Percentiles rank a stretch among this genome's conserved stretches.
Conservation (phyloP, 2,329 filamentous ascomycete genomes). For the Colletotrichum nymphaeae region DNA sequence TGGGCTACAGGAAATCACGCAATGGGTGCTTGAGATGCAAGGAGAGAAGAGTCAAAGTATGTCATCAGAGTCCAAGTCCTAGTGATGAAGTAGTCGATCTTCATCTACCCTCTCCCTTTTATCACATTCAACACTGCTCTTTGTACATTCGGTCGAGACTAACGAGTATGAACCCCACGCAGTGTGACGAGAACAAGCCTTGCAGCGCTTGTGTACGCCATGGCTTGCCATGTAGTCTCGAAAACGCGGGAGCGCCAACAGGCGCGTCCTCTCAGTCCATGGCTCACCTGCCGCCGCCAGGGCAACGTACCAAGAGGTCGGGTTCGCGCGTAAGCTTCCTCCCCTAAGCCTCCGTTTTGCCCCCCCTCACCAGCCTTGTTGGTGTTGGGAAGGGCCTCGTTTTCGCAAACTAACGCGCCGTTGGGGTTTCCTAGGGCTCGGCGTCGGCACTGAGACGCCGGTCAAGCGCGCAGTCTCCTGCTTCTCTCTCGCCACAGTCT, state of each 20-base stretch:
- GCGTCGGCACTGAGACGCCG: slow-evolving; percentile 12
- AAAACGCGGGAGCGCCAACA: slow-evolving; percentile 17
- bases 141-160: neutral
- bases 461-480: slow-evolving; percentile 29
- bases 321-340: slow-evolving; percentile 18
- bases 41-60: slow-evolving; percentile 50
- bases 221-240: slow-evolving; percentile 46
- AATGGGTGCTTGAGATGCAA: slow-evolving; percentile 49
- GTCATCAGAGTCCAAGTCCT: neutral
- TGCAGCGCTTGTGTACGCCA: slow-evolving; percentile 52
- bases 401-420: slow-evolving; percentile 22
- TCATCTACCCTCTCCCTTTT: neutral
- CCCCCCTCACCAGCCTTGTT: neutral
- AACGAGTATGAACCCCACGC: neutral
- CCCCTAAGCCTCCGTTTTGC: neutral
- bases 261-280: slow-evolving; percentile 6
- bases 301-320: slow-evolving; percentile 14
- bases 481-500: slow-evolving; percentile 27
- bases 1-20: slow-evolving; percentile 51
- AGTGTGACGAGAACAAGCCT: slow-evolving; percentile 53
- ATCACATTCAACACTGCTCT: neutral
- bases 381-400: neutral
- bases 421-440: slow-evolving; percentile 13
- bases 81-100: too few species aligned
- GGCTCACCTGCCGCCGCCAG: neutral